Evolutionary conservation across 306 rosid genomes (phyloP).

Genomic region (Trifolium repens): DNA sequence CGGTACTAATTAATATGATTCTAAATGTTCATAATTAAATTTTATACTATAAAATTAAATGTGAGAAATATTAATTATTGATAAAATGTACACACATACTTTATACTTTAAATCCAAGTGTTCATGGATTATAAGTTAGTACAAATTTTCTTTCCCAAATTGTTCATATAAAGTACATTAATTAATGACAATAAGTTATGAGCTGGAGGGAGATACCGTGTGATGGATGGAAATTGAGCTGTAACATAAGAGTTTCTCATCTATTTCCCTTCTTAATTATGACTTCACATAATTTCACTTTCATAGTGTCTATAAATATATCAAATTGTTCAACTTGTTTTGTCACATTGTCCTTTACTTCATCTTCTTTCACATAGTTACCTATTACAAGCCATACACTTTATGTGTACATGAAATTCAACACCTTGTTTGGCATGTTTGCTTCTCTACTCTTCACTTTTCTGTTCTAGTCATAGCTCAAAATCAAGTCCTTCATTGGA

Average conservation of each 20-base stretch:
- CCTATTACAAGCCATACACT: slow-evolving; percentile 28
- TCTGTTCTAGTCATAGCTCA: slow-evolving; percentile 39
- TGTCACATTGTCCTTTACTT: slow-evolving; percentile 6
- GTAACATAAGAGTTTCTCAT: slow-evolving; percentile 44
- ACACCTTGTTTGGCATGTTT: slow-evolving; percentile 36
- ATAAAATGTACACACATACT: too few relatives aligned
- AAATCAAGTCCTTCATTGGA: slow-evolving; percentile 23
- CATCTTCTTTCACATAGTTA: slow-evolving; percentile 16
- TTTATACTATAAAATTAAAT: neutral
- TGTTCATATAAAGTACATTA: neutral
- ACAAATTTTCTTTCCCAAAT: neutral
- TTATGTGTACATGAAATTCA: slow-evolving; percentile 41
- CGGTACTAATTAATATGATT: too few relatives aligned
- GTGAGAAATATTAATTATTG: neutral
- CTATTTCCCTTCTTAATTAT: neutral
- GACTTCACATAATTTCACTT: neutral
- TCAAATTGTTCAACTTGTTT: neutral
- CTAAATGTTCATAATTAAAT: too few relatives aligned
- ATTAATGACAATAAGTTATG: slow-evolving; percentile 42
- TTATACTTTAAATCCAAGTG: too few relatives aligned
- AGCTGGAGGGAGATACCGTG: slow-evolving; percentile 73
- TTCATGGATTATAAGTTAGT: too few relatives aligned
- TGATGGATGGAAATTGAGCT: slow-evolving; percentile 58
- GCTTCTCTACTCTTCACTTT: slow-evolving; percentile 31
- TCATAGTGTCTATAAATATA: slow-evolving; percentile 41